These are phyloP conservation scores for Sclerotinia subarctica DNA, from an alignment of 2,329 filamentous ascomycete genomes.

Conservation along the genomic window DNA sequence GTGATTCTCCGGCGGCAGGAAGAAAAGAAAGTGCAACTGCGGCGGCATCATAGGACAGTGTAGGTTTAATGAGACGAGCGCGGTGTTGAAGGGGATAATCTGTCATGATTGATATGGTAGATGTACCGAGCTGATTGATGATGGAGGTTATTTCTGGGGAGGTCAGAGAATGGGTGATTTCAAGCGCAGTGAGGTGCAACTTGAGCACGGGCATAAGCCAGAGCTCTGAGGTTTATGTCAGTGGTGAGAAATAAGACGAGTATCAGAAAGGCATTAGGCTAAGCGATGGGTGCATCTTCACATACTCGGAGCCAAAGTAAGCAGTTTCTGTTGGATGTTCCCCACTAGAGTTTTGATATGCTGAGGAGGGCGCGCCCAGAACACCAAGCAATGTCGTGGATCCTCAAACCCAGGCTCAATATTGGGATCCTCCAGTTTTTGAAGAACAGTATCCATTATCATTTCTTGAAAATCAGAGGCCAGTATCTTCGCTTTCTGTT, in stretches of 20 bases:
- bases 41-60: constrained; percentile 78
- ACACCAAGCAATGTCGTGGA: constrained; percentile 74
- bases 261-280: neutral
- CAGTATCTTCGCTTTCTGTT: constrained; percentile 73
- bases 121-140: constrained; percentile 54
- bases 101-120: constrained; percentile 55
- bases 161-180: constrained; percentile 78
- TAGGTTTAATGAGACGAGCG: constrained; percentile 74
- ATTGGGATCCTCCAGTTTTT: constrained; percentile 61
- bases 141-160: constrained; percentile 63
- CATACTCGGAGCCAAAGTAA: constrained; percentile 66
- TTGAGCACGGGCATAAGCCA: constrained; percentile 81
- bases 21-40: constrained; percentile 86
- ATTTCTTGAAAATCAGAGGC: constrained; percentile 65
- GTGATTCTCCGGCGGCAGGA: constrained; percentile 65
- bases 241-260: neutral
- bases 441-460: constrained; percentile 71
- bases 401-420: constrained; percentile 70
- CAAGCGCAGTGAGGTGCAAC: constrained; percentile 82
- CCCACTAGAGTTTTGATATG: constrained; percentile 66
- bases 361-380: constrained; percentile 81
- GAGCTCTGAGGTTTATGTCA: constrained; percentile 51
- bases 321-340: constrained; percentile 65
- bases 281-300: constrained; percentile 25
- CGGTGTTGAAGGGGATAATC: constrained; percentile 66